Evolutionary conservation across 495 filamentous ascomycete species (phyloP), one percentile per base, ranked within the genome.

Genomic region (Penicillium arizonense): DNA sequence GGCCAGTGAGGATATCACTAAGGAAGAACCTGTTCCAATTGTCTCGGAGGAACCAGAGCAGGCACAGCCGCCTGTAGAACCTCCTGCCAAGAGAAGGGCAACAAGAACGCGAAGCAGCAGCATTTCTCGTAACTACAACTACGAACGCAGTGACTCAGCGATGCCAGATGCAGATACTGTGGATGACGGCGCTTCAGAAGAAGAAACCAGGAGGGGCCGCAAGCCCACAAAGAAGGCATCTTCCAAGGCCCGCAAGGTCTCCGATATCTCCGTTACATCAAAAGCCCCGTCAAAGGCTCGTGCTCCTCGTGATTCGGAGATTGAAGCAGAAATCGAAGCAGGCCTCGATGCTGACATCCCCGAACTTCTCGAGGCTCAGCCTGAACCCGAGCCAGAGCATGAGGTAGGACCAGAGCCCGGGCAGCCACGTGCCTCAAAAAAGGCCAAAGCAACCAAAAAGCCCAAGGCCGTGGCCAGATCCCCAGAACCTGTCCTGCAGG

Each of bases 261-360:
- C 86, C 2, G 68, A 69, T 23, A 61, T 69, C n/a, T 81, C 81
- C 7, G 58, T 73, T n/a, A 62, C 78, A 52, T 58, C 74, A 44
- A 71, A 77, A 58, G 37, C 69, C 4, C 51, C 65, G 34, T 56
- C 73, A 18, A 73, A 68, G 48, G 55, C 69, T 18, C 65, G 59
- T 28, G 46, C 75, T 1, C 77, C 77, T 4, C 74, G 78, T 42
- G 84, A 91, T 46, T 82, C 84, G 3, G 87, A 88, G 46, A 76
- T 90, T 30, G 84, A 91, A n/a, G 78, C 80, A 21, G 83, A 79
- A 28, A 72, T 91, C 3, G 80, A 86, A 56, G 82, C 83, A 16
- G 87, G 88, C 38, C 77, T 89, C 14, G 86, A 74, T 40, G 53
- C 39, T 45, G 58, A 63, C 21, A 23, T 46, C 10, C 46, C 51